Conservation (phyloP, 768 basidiomycete species). For the Boletus eberwhitei region DNA sequence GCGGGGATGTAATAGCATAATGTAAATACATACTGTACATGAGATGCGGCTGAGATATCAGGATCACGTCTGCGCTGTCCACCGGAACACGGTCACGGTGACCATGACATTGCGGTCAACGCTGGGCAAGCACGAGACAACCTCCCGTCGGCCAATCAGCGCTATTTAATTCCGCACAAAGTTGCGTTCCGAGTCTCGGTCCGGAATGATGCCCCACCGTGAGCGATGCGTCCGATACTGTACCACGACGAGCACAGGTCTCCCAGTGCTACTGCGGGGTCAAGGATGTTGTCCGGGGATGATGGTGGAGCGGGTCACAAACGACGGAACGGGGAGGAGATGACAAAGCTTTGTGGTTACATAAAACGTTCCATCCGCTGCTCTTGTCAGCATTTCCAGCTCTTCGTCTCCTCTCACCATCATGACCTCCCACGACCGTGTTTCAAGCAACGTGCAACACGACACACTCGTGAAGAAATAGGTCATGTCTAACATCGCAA, state of each 20-base stretch:
- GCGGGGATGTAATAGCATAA: background rate
- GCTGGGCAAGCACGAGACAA: background rate
- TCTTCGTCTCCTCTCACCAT: conserved; percentile 35
- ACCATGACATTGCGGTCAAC: background rate
- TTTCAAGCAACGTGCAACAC: background rate
- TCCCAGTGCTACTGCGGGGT: no score
- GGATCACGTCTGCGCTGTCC: background rate
- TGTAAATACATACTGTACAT: background rate
- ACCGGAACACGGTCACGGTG: background rate
- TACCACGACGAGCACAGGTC: background rate
- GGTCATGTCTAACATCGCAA: background rate
- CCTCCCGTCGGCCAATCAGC: background rate
- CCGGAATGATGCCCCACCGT: no score
- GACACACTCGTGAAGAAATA: background rate
- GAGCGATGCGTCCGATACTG: background rate
- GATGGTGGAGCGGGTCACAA: no score
- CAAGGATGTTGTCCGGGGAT: background rate
- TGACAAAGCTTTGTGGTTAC: conserved; percentile 36
- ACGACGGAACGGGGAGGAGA: conserved; percentile 12
- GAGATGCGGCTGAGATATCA: no score
- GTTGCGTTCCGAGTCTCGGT: background rate
- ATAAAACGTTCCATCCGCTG: conserved; percentile 30
- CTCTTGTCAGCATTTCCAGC: conserved; percentile 34
- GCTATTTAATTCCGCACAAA: background rate
- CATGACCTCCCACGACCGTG: conserved; percentile 9